Evolutionary conservation across 139 green algal species (phyloP).

Genomic region (Yamagishiella unicocca): DNA sequence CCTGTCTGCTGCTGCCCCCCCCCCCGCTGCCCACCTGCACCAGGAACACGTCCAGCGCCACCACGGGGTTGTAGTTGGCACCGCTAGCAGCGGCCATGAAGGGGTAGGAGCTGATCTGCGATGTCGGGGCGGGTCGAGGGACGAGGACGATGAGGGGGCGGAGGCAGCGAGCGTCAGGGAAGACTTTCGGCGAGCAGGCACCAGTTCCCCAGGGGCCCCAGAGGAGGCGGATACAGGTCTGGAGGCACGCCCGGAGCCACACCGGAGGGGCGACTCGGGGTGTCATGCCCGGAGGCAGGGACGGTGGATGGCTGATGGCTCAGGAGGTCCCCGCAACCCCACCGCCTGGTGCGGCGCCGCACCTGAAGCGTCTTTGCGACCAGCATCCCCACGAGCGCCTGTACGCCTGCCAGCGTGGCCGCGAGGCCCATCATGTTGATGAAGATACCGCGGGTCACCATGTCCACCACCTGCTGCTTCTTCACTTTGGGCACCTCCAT

Average conservation of each 20-base stretch:
- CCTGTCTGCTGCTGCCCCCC: not conserved
- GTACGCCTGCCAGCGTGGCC: slow-evolving; percentile 79
- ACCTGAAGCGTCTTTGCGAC: slow-evolving; percentile 95
- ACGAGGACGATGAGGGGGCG: too few relatives aligned
- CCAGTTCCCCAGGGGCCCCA: not conserved
- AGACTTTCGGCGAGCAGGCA: too few relatives aligned
- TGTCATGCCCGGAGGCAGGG: too few relatives aligned
- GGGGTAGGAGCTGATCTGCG: slow-evolving; percentile 48
- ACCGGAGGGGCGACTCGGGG: too few relatives aligned
- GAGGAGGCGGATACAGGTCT: too few relatives aligned
- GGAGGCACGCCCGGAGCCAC: too few relatives aligned
- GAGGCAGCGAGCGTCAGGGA: too few relatives aligned
- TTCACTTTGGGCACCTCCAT: slow-evolving; percentile 68
- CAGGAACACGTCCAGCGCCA: slow-evolving; percentile 99
- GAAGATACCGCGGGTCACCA: slow-evolving; percentile 77
- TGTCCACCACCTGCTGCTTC: slow-evolving; percentile 81
- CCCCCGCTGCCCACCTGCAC: slow-evolving; percentile 80
- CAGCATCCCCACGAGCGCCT: slow-evolving; percentile 81
- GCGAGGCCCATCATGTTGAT: slow-evolving; percentile 87
- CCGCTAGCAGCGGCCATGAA: slow-evolving; percentile 37
- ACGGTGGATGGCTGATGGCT: too few relatives aligned
- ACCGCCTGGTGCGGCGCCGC: too few relatives aligned
- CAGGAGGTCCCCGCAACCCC: too few relatives aligned
- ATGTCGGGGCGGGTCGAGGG: not conserved
- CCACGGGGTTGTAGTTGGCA: slow-evolving; percentile 91